Percentiles rank a stretch among this genome's conserved stretches.
phyloP scores from a whole-genome alignment of 768 basidiomycete genomes.

The Hysterangium stoloniferum region DNA sequence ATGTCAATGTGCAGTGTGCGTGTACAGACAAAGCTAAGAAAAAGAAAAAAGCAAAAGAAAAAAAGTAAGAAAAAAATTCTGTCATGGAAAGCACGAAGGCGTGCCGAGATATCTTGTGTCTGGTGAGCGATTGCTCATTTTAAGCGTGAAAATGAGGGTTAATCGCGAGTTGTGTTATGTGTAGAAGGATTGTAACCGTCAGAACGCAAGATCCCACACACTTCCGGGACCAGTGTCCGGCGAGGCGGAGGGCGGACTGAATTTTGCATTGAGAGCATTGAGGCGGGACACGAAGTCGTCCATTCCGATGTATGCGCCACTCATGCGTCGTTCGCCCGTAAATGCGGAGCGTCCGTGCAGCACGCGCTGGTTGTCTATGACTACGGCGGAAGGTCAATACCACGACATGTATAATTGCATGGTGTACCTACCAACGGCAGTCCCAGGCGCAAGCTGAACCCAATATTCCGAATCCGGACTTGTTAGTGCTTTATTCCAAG shows the following conservation, averaged over 20 bases:
- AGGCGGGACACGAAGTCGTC: constrained; percentile 88
- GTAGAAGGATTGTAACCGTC: too few relatives aligned
- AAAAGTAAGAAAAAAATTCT: too few relatives aligned
- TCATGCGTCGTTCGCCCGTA: constrained; percentile 82
- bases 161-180: too few relatives aligned
- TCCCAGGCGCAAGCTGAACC: constrained; percentile 84
- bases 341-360: constrained; percentile 93
- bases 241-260: constrained; percentile 26
- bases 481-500: constrained; percentile 70
- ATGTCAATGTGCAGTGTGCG: too few relatives aligned
- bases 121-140: not conserved
- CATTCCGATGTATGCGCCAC: constrained; percentile 87
- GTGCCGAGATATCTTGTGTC: not conserved
- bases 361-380: constrained; percentile 89
- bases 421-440: constrained; percentile 60
- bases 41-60: not conserved
- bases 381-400: constrained; percentile 28
- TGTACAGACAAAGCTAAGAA: not conserved
- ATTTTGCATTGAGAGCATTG: constrained; percentile 56
- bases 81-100: too few relatives aligned
- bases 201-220: constrained; percentile 54
- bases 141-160: not conserved
- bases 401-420: not conserved
- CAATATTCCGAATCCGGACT: constrained; percentile 85
- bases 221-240: constrained; percentile 16